Evolutionary conservation across 768 basidiomycete species (phyloP).

Genomic region (Kockovaella imperatae): DNA sequence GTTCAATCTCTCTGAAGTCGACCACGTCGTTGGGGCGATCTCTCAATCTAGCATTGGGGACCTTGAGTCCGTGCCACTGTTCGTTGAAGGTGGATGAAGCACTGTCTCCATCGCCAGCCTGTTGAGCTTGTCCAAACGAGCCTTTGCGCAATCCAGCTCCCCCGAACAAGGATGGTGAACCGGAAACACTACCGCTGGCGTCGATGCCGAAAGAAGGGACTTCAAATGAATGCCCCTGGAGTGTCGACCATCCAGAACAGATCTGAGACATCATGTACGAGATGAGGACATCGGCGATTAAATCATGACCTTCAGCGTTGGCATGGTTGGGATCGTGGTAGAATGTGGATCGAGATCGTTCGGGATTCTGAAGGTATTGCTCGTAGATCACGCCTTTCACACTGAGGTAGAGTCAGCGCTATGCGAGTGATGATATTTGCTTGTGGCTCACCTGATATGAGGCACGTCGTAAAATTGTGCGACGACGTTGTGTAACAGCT

Average conservation of each 20-base stretch:
- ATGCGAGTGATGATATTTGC: neutral
- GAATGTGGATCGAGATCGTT: conserved; percentile 57
- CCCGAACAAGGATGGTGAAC: conserved; percentile 68
- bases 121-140: conserved; percentile 43
- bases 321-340: conserved; percentile 79
- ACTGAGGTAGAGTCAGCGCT: conserved; percentile 46
- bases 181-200: conserved; percentile 33
- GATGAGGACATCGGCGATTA: conserved; percentile 83
- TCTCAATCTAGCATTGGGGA: conserved; percentile 68
- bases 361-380: conserved; percentile 67
- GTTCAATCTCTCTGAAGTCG: conserved; percentile 73
- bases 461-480: conserved; percentile 98
- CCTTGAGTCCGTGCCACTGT: conserved; percentile 48
- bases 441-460: conserved; percentile 58
- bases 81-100: conserved; percentile 29
- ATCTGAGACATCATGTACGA: conserved; percentile 85
- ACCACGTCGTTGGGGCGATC: conserved; percentile 48
- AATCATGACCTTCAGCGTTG: conserved; percentile 66
- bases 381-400: conserved; percentile 75
- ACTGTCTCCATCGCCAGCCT: conserved; percentile 44
- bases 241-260: conserved; percentile 72
- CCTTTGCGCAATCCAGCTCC: conserved; percentile 78
- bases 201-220: conserved; percentile 50
- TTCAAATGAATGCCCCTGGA: conserved; percentile 60
- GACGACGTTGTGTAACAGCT: conserved; percentile 79